phyloP scores from a whole-genome alignment of 2,329 filamentous ascomycete species.

The Cercospora sojina region DNA sequence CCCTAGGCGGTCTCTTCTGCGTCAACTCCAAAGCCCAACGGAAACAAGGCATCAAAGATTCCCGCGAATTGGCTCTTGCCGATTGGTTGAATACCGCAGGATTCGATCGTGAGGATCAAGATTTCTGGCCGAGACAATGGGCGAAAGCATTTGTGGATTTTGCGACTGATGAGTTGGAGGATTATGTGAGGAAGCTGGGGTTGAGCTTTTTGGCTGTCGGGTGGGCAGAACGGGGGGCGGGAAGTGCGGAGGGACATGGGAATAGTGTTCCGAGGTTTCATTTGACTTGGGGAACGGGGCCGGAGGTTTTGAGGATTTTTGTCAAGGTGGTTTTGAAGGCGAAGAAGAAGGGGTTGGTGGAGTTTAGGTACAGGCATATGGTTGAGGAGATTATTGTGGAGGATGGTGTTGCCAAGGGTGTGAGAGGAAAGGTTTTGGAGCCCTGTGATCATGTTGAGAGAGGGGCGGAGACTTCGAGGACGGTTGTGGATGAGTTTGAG shows the following conservation, averaged over 20 bases:
- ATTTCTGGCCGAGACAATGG: conserved; percentile 1
- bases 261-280: conserved; percentile 4
- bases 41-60: conserved; percentile 6
- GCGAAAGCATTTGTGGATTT: conserved; percentile 1
- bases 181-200: not conserved
- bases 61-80: not conserved
- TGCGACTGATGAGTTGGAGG: not conserved
- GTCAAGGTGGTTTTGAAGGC: not conserved
- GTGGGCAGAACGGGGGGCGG: not conserved
- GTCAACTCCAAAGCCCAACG: not conserved
- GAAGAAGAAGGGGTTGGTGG: not conserved
- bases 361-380: conserved; percentile 1
- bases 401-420: not conserved
- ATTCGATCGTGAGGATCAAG: not conserved
- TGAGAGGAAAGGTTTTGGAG: not conserved
- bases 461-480: not conserved
- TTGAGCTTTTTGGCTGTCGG: not conserved
- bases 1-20: not conserved
- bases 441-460: not conserved
- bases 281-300: conserved; percentile 1
- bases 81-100: not conserved
- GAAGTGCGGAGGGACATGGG: not conserved
- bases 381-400: conserved; percentile 3
- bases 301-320: conserved; percentile 1
- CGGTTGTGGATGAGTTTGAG: not conserved